Percentiles rank a stretch among this genome's conserved stretches.
Conservation (phyloP, 2,329 filamentous ascomycete genomes). For the Claviceps paspali region DNA sequence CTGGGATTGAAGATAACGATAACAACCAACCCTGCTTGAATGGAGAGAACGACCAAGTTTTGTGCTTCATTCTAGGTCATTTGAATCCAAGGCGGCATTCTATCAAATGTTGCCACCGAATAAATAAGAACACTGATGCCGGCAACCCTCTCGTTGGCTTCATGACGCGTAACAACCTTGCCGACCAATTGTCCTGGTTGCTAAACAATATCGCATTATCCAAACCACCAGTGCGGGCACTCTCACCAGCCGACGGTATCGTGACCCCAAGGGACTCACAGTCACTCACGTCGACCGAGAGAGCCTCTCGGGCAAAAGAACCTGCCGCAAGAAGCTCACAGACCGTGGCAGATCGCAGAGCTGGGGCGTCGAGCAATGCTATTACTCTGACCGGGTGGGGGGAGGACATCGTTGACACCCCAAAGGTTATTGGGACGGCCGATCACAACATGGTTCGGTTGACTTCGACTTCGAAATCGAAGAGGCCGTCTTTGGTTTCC, state of each 20-base stretch:
- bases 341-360: not conserved
- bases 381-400: slow-evolving; percentile 12
- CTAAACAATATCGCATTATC: slow-evolving; percentile 29
- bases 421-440: slow-evolving; percentile 14
- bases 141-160: slow-evolving; percentile 22
- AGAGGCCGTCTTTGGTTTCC: slow-evolving; percentile 28
- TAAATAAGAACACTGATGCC: no score
- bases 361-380: slow-evolving; percentile 5
- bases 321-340: not conserved
- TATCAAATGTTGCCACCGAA: slow-evolving; percentile 5
- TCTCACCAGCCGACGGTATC: slow-evolving; percentile 18
- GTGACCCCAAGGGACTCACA: slow-evolving; percentile 12
- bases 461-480: slow-evolving; percentile 27
- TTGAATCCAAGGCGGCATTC: not conserved
- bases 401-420: slow-evolving; percentile 11
- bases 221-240: slow-evolving; percentile 24
- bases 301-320: not conserved
- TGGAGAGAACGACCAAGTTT: not conserved
- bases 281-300: slow-evolving; percentile 9
- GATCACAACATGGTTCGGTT: slow-evolving; percentile 29
- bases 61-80: not conserved
- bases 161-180: slow-evolving; percentile 49
- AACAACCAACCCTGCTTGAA: not conserved
- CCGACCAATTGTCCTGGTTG: slow-evolving; percentile 42
- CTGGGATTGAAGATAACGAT: not conserved